Evolutionary conservation across 179 eudicot genomes (phyloP), one percentile per base, ranked within the genome.

Genomic region (Amaranthus tricolor): DNA sequence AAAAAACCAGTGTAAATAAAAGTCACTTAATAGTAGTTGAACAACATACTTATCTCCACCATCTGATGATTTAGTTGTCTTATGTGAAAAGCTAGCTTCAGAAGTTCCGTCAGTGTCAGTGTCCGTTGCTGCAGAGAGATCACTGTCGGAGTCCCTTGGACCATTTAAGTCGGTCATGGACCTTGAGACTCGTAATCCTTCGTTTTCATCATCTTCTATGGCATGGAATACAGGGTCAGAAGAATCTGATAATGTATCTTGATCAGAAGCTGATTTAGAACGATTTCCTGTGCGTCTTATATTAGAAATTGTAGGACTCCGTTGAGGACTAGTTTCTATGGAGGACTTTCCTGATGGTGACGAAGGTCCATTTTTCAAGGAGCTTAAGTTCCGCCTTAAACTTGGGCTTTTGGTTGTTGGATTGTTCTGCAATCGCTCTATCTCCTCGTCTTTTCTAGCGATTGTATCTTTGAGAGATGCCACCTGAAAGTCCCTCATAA

Each of bases 361-460:
- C 63, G 80, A 65, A 69, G 92, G 76, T 50, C 86, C 86, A 51
- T 76, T 78, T 84, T 83, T 87, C 77, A 82, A 53, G 76, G 88
- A 83, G 78, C 73, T 76, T 53, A 83, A 9, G 15, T 48, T 76
- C 50, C 78, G 76, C 81, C 77, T 85, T 74, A 70, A 61, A 17
- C 63, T 72, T 15, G 75, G 84, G 73, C 78, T 84, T 77, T 78
- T 87, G 8, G 40, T 31, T 31, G 40, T 31, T 2, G 84, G 84
- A 83, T 88, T 94, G 85, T 84, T 92, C 17, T 79, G 82, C 74
- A 85, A 61, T 69, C 86, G 91, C 31, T 84, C 94, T 56, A 93
- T 91, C 85, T 93, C 98, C 76, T 96, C 97, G 20, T 96, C 99
- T 81, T 93, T 96, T 77, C 85, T 93, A 12, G 92, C 73, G 54